Percentiles rank a stretch among this genome's conserved stretches.
These are phyloP conservation scores for Flaveria brownii DNA, from an alignment of 129 eudicot genomes.

Conservation along the genomic window DNA sequence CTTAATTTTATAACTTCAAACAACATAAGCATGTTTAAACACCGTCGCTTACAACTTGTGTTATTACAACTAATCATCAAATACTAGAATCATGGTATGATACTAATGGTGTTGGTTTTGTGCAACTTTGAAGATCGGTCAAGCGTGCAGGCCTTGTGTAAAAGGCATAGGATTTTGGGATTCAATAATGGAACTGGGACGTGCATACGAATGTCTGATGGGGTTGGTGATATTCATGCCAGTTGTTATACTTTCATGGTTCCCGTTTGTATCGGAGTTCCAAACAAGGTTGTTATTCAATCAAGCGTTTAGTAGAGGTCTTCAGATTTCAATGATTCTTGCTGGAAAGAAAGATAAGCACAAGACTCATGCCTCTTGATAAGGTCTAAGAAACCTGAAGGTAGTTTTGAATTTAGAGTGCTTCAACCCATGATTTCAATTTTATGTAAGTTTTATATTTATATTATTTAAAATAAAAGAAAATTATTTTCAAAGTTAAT, in stretches of 20 bases:
- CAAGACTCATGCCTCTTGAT: slow-evolving; percentile 25
- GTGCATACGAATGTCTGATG: slow-evolving; percentile 87
- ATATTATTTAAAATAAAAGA: background rate
- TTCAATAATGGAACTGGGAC: slow-evolving; percentile 80
- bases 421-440: slow-evolving; percentile 13
- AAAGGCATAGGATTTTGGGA: slow-evolving; percentile 87
- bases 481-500: slow-evolving; percentile 14
- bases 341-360: slow-evolving; percentile 73
- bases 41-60: background rate
- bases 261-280: slow-evolving; percentile 89
- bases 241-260: slow-evolving; percentile 81
- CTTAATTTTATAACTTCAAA: background rate
- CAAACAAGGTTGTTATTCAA: slow-evolving; percentile 82
- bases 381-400: slow-evolving; percentile 14
- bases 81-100: background rate
- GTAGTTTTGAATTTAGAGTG: slow-evolving; percentile 27
- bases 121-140: slow-evolving; percentile 56
- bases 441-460: slow-evolving; percentile 5
- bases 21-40: background rate
- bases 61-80: background rate
- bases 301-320: slow-evolving; percentile 98
- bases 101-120: slow-evolving; percentile 16
- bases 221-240: slow-evolving; percentile 79
- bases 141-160: slow-evolving; percentile 72
- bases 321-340: slow-evolving; percentile 96